Evolutionary conservation across 148 eudicot genomes (phyloP).

Genomic region (Rheum nobile): DNA sequence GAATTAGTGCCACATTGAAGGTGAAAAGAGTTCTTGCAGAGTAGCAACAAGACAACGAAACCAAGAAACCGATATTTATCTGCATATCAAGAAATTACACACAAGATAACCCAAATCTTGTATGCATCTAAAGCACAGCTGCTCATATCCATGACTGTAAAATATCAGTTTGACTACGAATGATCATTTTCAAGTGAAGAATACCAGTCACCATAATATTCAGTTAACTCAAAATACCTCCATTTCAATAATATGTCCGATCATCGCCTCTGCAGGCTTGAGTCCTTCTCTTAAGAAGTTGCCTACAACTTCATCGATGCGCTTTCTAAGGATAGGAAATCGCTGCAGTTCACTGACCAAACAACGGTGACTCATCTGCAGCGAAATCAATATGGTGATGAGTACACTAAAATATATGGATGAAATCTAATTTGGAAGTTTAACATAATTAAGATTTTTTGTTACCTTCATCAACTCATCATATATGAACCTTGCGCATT

Average conservation of each 20-base stretch:
- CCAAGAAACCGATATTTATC: background rate
- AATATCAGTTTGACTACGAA: background rate
- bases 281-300: constrained; percentile 62
- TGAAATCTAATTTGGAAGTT: background rate
- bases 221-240: constrained; percentile 11
- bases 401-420: background rate
- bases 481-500: constrained; percentile 65
- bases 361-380: constrained; percentile 65
- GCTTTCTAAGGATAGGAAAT: constrained; percentile 56
- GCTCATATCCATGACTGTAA: background rate
- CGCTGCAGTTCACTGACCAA: constrained; percentile 57
- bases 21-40: background rate
- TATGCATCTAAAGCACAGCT: background rate
- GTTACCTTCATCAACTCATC: constrained; percentile 61
- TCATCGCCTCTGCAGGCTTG: constrained; percentile 63
- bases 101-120: background rate
- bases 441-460: background rate
- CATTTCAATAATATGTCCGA: constrained; percentile 60
- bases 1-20: background rate
- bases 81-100: background rate
- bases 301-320: constrained; percentile 61
- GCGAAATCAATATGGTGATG: constrained; percentile 2
- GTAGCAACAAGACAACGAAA: background rate
- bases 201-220: background rate
- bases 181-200: background rate